These are phyloP conservation scores for Aspergillus heteromorphus DNA, from an alignment of 495 filamentous ascomycete species.

Conservation along the genomic window DNA sequence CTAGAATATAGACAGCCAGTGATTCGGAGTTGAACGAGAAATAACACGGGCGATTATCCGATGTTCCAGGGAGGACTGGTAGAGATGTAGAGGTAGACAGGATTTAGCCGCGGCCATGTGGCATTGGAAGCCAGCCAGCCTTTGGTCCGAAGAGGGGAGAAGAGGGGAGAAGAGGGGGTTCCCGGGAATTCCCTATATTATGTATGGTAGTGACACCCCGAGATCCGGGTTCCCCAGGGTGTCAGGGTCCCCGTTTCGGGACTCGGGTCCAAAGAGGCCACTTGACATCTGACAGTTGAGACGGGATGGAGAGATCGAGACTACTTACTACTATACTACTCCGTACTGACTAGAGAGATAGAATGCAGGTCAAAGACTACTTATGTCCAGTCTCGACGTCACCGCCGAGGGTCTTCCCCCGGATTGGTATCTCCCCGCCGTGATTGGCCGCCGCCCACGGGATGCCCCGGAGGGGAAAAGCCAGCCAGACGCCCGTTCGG, in stretches of 20 bases:
- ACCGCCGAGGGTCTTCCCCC: slow-evolving; percentile 3
- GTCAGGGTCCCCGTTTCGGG: too few species aligned
- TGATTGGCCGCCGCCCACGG: slow-evolving; percentile 21
- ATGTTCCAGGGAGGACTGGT: background rate
- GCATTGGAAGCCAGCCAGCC: background rate
- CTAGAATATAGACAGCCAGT: slow-evolving; percentile 21
- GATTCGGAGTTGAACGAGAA: slow-evolving; percentile 7
- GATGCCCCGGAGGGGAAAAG: slow-evolving; percentile 20
- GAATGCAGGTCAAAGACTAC: too few species aligned
- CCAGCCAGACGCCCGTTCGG: too few species aligned
- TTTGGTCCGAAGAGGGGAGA: slow-evolving; percentile 6
- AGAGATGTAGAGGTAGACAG: too few species aligned
- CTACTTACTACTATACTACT: too few species aligned
- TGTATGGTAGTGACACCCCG: too few species aligned
- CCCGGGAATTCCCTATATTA: slow-evolving; percentile 8
- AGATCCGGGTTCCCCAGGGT: too few species aligned
- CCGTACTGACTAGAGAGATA: too few species aligned
- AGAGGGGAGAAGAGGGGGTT: background rate
- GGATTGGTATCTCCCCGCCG: slow-evolving; percentile 7
- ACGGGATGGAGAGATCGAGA: too few species aligned
- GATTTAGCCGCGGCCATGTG: too few species aligned
- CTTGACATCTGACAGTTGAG: too few species aligned
- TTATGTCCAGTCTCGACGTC: slow-evolving; percentile 10
- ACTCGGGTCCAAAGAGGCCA: too few species aligned
- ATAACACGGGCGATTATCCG: slow-evolving; percentile 9